A percentile compares a stretch with the other conserved stretches of the same genome.
Conservation (phyloP, 768 basidiomycete genomes). For the Termitomyces sp. region DNA sequence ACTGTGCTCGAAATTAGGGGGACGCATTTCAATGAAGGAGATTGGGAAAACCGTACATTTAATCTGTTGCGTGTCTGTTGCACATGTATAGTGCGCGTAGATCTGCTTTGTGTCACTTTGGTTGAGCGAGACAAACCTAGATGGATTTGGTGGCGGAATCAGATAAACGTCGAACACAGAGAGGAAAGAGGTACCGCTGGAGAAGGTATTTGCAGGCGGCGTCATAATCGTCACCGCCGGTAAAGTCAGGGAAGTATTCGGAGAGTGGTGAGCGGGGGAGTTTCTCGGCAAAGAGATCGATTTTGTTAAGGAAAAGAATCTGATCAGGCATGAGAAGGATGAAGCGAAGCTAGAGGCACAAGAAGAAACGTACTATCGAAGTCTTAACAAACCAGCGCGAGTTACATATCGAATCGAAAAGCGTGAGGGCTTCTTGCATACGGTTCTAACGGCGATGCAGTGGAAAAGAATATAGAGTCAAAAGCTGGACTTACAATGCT, state of each 20-base stretch:
- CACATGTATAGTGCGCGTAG: slow-evolving; percentile 90
- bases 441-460: slow-evolving; percentile 61
- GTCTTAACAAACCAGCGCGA: slow-evolving; percentile 96
- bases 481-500: slow-evolving; percentile 61
- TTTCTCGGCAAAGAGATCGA: slow-evolving; percentile 94
- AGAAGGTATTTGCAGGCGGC: slow-evolving; percentile 75
- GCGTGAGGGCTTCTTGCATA: slow-evolving; percentile 94
- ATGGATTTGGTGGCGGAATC: background rate
- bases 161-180: background rate
- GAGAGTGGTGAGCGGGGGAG: slow-evolving; percentile 78
- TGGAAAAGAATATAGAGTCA: slow-evolving; percentile 1
- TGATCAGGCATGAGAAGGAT: slow-evolving; percentile 22
- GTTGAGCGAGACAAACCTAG: slow-evolving; percentile 78
- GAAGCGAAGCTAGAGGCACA: background rate
- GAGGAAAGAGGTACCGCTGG: slow-evolving; percentile 33
- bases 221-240: slow-evolving; percentile 83
- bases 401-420: slow-evolving; percentile 98
- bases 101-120: slow-evolving; percentile 88
- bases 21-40: background rate
- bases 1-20: slow-evolving; percentile 27
- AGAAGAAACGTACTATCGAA: slow-evolving; percentile 64
- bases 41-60: slow-evolving; percentile 54
- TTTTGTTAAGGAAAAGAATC: slow-evolving; percentile 97
- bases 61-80: slow-evolving; percentile 90
- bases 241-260: slow-evolving; percentile 91